Evolutionary conservation across 2,329 filamentous ascomycete genomes (phyloP), one percentile per base, ranked within the genome.

Genomic region (Diaporthe amygdali): DNA sequence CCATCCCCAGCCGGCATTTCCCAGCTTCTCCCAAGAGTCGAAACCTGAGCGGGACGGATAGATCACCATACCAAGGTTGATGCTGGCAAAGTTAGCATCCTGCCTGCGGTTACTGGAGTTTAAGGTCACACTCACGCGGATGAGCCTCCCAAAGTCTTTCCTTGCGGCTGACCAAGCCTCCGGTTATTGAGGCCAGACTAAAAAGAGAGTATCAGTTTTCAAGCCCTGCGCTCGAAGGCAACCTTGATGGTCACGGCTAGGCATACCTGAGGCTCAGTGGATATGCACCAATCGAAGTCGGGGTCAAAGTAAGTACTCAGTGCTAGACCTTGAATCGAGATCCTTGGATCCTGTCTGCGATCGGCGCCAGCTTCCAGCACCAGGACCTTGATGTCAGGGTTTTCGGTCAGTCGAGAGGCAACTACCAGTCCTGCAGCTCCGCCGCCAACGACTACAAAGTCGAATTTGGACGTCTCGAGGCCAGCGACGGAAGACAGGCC

Each of bases 361-460:
- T 82, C 78, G 14, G 74, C 76, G 17, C 82, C 82, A 30, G 82
- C 82, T 70, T 84, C 82, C 27, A 84, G 75, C 4, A 84, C 80
- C 14, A 83, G 74, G 22, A 85, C 81, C 17, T 74, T 75, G 37
- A 80, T 76, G 46, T 79, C 54, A 37, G 76, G 75, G 70, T 82
- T 77, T 71, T 84, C 81, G 6, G 66, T 70, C 67, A 87, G 79
- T 44, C 85, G 81, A 63, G 79, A 80, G 17, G 84, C 85, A 68
- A 86, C 79, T 0, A 84, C 82, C 64, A 85, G 82, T n/a, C 85
- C 85, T 27, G 84, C 81, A 4, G 84, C 86, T 9, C 85, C 85
- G 22, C 85, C 85, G 49, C 85, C 85, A n/a, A 85, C 84, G 63
- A 87, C 79, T 72, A 87, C 76, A 75, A 84, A 86, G 76, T 87